phyloP scores from a whole-genome alignment of 768 basidiomycete species.

The Mycena belliarum region DNA sequence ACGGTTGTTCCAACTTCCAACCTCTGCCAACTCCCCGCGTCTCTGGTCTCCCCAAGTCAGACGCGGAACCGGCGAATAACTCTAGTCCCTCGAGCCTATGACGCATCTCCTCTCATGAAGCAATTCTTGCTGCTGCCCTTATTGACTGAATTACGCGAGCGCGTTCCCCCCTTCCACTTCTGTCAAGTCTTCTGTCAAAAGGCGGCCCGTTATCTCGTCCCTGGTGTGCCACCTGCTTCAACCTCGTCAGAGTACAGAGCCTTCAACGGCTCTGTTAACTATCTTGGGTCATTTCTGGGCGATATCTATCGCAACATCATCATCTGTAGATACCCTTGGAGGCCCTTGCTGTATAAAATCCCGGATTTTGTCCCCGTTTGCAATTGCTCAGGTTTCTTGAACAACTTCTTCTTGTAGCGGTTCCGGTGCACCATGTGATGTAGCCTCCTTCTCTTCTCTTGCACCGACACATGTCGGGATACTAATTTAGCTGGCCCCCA shows the following conservation, averaged over 20 bases:
- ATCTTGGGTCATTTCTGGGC: not conserved
- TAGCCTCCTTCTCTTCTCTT: constrained; percentile 6
- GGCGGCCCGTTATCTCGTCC: constrained; percentile 14
- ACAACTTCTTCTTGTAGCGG: not conserved
- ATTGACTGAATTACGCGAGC: no score
- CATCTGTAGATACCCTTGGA: not conserved
- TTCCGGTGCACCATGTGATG: constrained; percentile 8
- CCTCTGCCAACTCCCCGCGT: no score
- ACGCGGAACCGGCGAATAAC: no score
- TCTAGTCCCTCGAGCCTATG: no score
- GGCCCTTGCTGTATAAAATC: not conserved
- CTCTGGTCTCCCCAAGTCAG: no score
- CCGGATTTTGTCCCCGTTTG: not conserved
- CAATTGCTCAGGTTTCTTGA: no score
- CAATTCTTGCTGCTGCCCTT: no score
- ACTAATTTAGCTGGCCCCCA: constrained; percentile 8
- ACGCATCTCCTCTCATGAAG: no score
- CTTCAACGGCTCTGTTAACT: not conserved
- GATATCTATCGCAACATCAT: not conserved
- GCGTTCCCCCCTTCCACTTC: constrained; percentile 13
- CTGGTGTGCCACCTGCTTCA: not conserved
- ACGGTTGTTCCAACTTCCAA: no score
- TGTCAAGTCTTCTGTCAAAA: not conserved
- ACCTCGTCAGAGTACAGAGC: not conserved
- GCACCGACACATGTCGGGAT: constrained; percentile 1